A percentile compares a stretch with the other conserved stretches of the same genome.
Evolutionary conservation across 1,284 basidiomycete species (phyloP).

Genomic region (Bondarzewia mesenterica): DNA sequence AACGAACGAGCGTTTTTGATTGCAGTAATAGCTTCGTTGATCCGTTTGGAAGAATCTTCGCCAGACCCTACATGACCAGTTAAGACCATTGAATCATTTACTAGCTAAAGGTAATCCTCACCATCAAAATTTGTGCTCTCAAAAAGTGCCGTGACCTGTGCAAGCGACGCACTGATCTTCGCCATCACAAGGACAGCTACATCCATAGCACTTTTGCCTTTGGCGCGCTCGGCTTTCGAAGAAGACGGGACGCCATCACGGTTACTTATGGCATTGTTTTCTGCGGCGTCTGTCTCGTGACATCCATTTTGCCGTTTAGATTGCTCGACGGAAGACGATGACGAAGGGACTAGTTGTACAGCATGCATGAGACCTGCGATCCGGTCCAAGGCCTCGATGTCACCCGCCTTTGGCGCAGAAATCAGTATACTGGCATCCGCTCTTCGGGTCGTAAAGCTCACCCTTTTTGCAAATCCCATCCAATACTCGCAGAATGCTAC

Average conservation of each 20-base stretch:
- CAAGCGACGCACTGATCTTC: conserved; percentile 11
- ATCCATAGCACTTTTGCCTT: not conserved
- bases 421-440: not conserved
- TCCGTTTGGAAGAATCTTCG: conserved; percentile 1
- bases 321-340: not conserved
- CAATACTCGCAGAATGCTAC: conserved; percentile 54
- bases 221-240: not conserved
- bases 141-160: conserved; percentile 9
- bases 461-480: conserved; percentile 24
- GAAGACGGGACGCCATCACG: not conserved
- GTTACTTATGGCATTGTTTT: not conserved
- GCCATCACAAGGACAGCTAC: conserved; percentile 2
- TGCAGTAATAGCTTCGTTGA: conserved; percentile 11
- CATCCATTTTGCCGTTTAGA: too few relatives aligned
- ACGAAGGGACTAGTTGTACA: conserved; percentile 1
- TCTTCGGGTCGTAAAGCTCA: conserved; percentile 8
- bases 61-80: conserved; percentile 3
- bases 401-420: conserved; percentile 32
- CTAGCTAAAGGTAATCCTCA: too few relatives aligned
- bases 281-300: too few relatives aligned
- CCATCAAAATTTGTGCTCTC: not conserved
- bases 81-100: too few relatives aligned
- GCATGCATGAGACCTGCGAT: conserved; percentile 21
- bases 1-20: not conserved
- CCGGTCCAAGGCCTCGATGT: conserved; percentile 39